phyloP scores from a whole-genome alignment of 805 yeast genomes.

The Sporopachydermia lactativora region DNA sequence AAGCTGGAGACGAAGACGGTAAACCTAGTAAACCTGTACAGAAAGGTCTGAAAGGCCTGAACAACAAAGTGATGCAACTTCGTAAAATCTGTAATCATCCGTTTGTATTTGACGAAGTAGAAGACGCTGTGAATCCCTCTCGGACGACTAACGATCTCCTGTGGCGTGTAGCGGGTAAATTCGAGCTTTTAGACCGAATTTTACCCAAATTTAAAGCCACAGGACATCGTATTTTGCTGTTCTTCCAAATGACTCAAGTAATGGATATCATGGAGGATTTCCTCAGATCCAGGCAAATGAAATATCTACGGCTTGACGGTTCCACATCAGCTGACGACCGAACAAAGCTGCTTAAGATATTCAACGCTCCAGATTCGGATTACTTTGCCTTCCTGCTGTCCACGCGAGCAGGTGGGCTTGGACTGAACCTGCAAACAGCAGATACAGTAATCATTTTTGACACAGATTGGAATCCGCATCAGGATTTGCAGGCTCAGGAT shows the following conservation, averaged over 20 bases:
- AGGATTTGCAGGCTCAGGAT: slow-evolving; percentile 83
- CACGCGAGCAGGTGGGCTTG: slow-evolving; percentile 84
- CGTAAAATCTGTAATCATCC: slow-evolving; percentile 83
- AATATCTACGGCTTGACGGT: slow-evolving; percentile 71
- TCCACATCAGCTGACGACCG: slow-evolving; percentile 76
- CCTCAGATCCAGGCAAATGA: slow-evolving; percentile 48
- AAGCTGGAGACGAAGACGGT: slow-evolving; percentile 44
- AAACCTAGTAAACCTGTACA: slow-evolving; percentile 27
- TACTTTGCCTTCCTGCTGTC: slow-evolving; percentile 68
- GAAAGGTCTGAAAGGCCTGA: slow-evolving; percentile 61
- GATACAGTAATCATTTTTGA: slow-evolving; percentile 80
- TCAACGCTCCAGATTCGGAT: slow-evolving; percentile 64
- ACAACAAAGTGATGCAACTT: slow-evolving; percentile 75
- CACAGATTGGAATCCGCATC: slow-evolving; percentile 88
- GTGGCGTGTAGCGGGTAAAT: slow-evolving; percentile 71
- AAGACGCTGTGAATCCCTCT: slow-evolving; percentile 49
- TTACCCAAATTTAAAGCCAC: slow-evolving; percentile 61
- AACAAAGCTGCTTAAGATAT: slow-evolving; percentile 54
- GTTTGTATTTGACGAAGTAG: slow-evolving; percentile 74
- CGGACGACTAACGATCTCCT: slow-evolving; percentile 49
- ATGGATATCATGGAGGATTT: slow-evolving; percentile 87
- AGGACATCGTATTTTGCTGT: slow-evolving; percentile 69
- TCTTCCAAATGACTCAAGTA: slow-evolving; percentile 81
- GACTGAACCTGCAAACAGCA: slow-evolving; percentile 75
- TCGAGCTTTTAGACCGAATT: slow-evolving; percentile 62